Evolutionary conservation across 176 grass and related monocot genomes (phyloP).

Genomic region (Oryza coarctata): DNA sequence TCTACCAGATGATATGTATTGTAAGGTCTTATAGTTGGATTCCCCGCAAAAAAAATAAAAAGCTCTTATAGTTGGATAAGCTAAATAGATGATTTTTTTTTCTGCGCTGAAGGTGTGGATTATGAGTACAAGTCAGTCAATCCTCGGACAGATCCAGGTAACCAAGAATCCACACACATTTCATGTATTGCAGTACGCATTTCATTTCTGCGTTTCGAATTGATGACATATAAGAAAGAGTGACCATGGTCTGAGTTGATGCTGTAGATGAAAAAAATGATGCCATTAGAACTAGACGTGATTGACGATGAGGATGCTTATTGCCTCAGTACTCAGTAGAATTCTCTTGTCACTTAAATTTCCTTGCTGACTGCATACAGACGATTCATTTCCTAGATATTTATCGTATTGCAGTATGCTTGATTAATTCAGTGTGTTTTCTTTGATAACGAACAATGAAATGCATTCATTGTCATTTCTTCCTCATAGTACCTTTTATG

Average conservation of each 20-base stretch:
- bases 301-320: neutral
- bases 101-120: slow-evolving; percentile 54
- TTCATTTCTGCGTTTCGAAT: neutral
- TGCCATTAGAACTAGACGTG: neutral
- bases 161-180: neutral
- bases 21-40: neutral
- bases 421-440: neutral
- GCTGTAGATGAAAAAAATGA: neutral
- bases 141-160: slow-evolving; percentile 62
- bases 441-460: neutral
- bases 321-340: neutral
- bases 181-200: neutral
- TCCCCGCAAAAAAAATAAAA: no score
- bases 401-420: neutral
- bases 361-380: neutral
- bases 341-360: neutral
- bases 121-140: slow-evolving; percentile 90
- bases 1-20: neutral
- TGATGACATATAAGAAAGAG: neutral
- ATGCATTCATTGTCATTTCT: neutral
- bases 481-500: neutral
- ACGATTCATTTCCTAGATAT: neutral
- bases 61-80: slow-evolving; percentile 6
- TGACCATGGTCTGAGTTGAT: neutral
- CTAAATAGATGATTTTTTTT: neutral